Evolutionary conservation across 2,329 filamentous ascomycete species (phyloP), one percentile per base, ranked within the genome.

Genomic region (Nothomitra cinnamomea): DNA sequence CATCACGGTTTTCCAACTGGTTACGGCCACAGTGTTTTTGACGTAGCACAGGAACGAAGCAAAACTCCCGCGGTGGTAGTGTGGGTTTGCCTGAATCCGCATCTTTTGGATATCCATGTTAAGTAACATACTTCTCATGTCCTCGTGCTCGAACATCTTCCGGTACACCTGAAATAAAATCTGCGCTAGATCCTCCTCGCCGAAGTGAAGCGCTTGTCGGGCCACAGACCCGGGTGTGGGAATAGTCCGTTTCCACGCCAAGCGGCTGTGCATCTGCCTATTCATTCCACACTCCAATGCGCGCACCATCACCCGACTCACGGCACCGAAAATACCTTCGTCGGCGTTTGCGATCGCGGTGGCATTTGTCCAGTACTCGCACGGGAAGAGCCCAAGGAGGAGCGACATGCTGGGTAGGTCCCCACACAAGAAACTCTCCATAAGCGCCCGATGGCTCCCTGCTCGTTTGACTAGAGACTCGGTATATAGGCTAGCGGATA

Each of bases 311-410:
- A 10, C 4, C 28, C 28, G 28, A 10, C 5, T 32, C 5, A 5
- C 10, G 4, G 28, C 3, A n/a, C 8, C 8, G 8, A 65, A 56
- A 1, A 65, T 42, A 28, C 61, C 57, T 28, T 61, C 62, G 19
- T 62, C 59, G 2, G 61, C 52, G 25, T 55, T 55, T 22, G 59
- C 70, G 60, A 57, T 56, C 2, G 57, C 53, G 15, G 56, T 55
- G 24, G 57, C 48, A 32, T 76, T 75, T 1, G 74, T 74, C 69
- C 69, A 76, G 58, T 70, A 73, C 57, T 76, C 72, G 6, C 71
- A 63, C 1, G 72, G 70, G 0, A 61, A 66, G 32, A 81, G 58
- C 0, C 76, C 78, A 2, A 80, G 61, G 0, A 81, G 61, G 5
- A 75, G 57, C 1, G 72, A 70, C 3, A 78, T 59, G 0, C 71